A percentile compares a stretch with the other conserved stretches of the same genome.
Conservation (phyloP, 2,329 filamentous ascomycete species). For the Tolypocladium paradoxum region DNA sequence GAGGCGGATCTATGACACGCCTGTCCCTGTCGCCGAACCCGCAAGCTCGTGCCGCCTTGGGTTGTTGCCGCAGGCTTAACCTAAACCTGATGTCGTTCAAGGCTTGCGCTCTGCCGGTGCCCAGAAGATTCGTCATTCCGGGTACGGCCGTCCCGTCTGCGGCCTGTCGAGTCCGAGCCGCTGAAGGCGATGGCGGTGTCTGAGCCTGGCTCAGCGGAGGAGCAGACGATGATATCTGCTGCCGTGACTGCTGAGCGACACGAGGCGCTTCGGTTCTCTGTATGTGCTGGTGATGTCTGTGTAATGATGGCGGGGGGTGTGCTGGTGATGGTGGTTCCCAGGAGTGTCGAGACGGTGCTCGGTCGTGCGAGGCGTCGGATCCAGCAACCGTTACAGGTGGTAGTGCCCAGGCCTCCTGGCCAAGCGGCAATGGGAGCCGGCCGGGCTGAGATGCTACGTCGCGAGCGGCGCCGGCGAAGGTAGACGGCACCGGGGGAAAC, state of each 20-base stretch:
- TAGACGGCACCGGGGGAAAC: neutral
- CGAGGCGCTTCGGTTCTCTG: neutral
- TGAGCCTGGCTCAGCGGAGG: neutral
- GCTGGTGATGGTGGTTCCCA: neutral
- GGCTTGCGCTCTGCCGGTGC: slow-evolving; percentile 6
- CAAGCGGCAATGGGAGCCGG: neutral
- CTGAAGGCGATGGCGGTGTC: neutral
- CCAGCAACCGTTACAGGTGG: neutral
- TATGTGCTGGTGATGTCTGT: neutral
- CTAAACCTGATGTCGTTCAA: slow-evolving; percentile 16
- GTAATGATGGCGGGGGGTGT: neutral
- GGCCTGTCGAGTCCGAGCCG: neutral
- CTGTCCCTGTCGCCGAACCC: slow-evolving; percentile 76
- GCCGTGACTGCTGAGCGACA: neutral
- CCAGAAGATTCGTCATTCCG: slow-evolving; percentile 16
- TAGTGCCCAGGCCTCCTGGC: neutral
- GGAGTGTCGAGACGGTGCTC: neutral
- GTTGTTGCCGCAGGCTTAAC: slow-evolving; percentile 59
- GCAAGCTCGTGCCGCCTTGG: slow-evolving; percentile 66
- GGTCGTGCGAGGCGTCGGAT: neutral
- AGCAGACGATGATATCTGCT: neutral
- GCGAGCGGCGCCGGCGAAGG: neutral
- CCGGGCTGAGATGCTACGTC: neutral
- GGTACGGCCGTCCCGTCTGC: slow-evolving; percentile 1
- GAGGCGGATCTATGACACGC: slow-evolving; percentile 72